Evolutionary conservation across 1,284 basidiomycete genomes (phyloP), one percentile per base, ranked within the genome.

Genomic region (Neotropicomus parvogracilis): DNA sequence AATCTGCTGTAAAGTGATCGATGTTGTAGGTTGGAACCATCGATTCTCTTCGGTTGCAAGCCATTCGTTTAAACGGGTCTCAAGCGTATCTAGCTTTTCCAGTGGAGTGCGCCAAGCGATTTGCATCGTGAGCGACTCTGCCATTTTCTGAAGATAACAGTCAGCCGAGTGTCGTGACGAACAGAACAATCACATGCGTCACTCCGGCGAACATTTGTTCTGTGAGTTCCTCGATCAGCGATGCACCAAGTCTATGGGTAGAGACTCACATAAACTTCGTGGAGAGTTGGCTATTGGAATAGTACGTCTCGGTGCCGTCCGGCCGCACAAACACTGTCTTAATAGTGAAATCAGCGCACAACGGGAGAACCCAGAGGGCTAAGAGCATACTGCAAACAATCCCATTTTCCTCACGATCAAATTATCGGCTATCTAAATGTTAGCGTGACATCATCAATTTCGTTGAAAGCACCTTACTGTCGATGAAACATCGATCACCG

Each of bases 391-490:
- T 19, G 84, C 85, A 55, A 87, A 85, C 34, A 88, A 63, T 0
- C 80, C 81, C 75, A 88, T 87, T 67, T 81, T 84, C 66, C 85
- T 88, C 33, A 89, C 86, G 27, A 85, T 74, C 16, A 88, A 60
- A 53, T 84, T 81, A 54, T 89, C 84, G 20, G 78, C 79, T 78
- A 44, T 8, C 16, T 35, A 28, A 16, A 17, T 28, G 28, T 53
- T 37, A 52, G 39, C 26, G 14, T 12, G 20, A 39, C 12, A 38
- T 44, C 5, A 21, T 40, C 10, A 10, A 36, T 17, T 35, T 44
- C 17, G 37, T 16, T 8, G n/a, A 1, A 0, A 17, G 29, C 28
- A 8, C 63, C 73, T 52, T 52, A 80, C 81, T 63, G 52, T 82
- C 81, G 54, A 88, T 81, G 59, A 88, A 83, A 57, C 80, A 80